A percentile compares a stretch with the other conserved stretches of the same genome.
Conservation (phyloP, 2,329 filamentous ascomycete genomes). For the Ophiostoma sp. region DNA sequence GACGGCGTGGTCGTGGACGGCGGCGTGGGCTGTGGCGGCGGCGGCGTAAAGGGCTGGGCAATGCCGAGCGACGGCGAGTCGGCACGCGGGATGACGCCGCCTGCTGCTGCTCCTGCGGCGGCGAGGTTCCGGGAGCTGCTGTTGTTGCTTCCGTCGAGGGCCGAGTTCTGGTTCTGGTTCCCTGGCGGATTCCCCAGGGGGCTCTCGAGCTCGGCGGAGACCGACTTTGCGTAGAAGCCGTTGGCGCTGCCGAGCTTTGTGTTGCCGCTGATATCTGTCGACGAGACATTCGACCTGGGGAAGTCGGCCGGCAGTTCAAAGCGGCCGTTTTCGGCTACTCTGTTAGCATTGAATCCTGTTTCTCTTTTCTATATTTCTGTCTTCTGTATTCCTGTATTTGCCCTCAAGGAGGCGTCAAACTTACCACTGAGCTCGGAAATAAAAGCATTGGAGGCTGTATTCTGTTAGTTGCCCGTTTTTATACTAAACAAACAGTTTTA, state of each 20-base stretch:
- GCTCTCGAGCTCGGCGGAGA: constrained; percentile 31
- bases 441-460: neutral
- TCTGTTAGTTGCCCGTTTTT: neutral
- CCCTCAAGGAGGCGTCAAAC: neutral
- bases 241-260: constrained; percentile 7
- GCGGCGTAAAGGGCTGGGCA: constrained; percentile 16
- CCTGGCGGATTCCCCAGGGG: constrained; percentile 24
- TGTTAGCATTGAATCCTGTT: constrained; percentile 12
- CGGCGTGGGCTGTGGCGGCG: constrained; percentile 16
- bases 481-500: neutral
- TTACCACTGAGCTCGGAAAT: neutral
- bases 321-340: constrained; percentile 38
- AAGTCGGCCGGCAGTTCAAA: constrained; percentile 45
- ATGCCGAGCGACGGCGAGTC: constrained; percentile 27
- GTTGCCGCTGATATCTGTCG: constrained; percentile 28
- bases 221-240: neutral
- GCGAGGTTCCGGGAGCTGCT: constrained; percentile 23
- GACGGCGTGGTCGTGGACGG: constrained; percentile 4
- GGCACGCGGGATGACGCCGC: constrained; percentile 12
- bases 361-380: no score
- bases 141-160: constrained; percentile 30
- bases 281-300: constrained; percentile 29
- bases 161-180: constrained; percentile 28
- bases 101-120: neutral
- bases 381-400: no score